These are phyloP conservation scores for Lodderomyces elongisporus DNA, from an alignment of 1,139 yeast genomes.

Conservation along the genomic window DNA sequence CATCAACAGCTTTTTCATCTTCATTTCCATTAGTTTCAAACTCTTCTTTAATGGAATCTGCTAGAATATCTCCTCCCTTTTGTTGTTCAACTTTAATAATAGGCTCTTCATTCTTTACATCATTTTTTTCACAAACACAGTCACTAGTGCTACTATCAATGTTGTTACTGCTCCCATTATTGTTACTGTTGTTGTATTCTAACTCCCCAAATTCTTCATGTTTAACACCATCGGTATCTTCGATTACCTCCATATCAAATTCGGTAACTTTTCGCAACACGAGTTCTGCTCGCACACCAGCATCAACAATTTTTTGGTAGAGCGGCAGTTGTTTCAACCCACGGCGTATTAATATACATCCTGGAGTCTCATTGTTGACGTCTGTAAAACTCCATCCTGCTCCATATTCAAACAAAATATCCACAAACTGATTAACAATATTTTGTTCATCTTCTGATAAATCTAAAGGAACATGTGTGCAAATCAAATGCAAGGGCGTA, in stretches of 20 bases:
- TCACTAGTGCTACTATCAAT: conserved; percentile 12
- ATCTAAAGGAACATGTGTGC: conserved; percentile 48
- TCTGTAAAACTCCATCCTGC: conserved; percentile 87
- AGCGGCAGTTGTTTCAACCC: conserved; percentile 41
- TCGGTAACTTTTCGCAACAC: conserved; percentile 69
- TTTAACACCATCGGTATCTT: conserved; percentile 24
- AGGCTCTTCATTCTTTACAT: too few relatives aligned
- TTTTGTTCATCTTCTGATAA: conserved; percentile 36
- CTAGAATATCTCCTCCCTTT: conserved; percentile 6
- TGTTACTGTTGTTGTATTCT: conserved; percentile 8
- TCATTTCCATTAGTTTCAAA: background rate
- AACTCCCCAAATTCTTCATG: conserved; percentile 17
- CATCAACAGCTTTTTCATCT: background rate
- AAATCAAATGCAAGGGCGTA: conserved; percentile 73
- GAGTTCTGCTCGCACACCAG: conserved; percentile 89
- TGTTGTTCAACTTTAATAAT: too few relatives aligned
- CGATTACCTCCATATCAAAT: conserved; percentile 42
- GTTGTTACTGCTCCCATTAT: conserved; percentile 13
- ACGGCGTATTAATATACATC: conserved; percentile 58
- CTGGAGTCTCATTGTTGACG: conserved; percentile 66
- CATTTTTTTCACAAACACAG: too few relatives aligned
- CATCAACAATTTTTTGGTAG: conserved; percentile 58
- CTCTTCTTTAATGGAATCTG: background rate
- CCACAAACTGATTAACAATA: conserved; percentile 53
- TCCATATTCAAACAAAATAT: conserved; percentile 70